Evolutionary conservation across 768 basidiomycete genomes (phyloP), one percentile per base, ranked within the genome.

Genomic region (Agrocybe pediades): DNA sequence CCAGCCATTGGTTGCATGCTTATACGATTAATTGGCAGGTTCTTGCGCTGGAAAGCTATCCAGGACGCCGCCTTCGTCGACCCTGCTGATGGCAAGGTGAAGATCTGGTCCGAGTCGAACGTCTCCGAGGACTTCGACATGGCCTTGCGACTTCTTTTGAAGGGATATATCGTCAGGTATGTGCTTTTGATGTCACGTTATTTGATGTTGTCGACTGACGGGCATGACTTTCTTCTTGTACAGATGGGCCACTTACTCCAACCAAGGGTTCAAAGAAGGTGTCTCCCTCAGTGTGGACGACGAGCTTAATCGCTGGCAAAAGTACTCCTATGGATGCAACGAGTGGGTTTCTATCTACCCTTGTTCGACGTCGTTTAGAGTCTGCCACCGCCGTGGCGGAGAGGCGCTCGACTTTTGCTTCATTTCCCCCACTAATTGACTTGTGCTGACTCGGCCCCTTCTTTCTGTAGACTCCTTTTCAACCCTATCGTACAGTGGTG

Each of bases 251-350:
- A 90, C 90, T 1, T 95, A 95, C 67, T 86, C 85, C 1, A 77
- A 86, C n/a, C 85, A 90, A 29, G 86, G 77, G 3, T 96, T 95
- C 77, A 89, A 94, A 71, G 93, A 96, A 66, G 94, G 94, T 59
- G 93, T 96, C 23, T 89, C 88, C 1, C 76, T 96, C 24, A 93
- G 89, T 3, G 83, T 85, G 58, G 92, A 94, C 53, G 93, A 95
- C 66, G 93, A 96, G 66, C 68, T 95, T 42, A 94, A 93, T 62
- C 71, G 93, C 3, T 96, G 93, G 93, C 90, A 94, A 55, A 95
- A 95, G 56, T 82, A 81, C 59, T 70, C 82, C 46, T 86, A 69
- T 79, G 84, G 76, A 74, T 87, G 70, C 71, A 84, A 73, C 76
- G 88, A 78, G 76, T 87, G 53, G 70, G 81, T 68, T 8, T 40